Evolutionary conservation across 495 filamentous ascomycete species (phyloP).

Genomic region (Lasiosphaeriaceae sp.): DNA sequence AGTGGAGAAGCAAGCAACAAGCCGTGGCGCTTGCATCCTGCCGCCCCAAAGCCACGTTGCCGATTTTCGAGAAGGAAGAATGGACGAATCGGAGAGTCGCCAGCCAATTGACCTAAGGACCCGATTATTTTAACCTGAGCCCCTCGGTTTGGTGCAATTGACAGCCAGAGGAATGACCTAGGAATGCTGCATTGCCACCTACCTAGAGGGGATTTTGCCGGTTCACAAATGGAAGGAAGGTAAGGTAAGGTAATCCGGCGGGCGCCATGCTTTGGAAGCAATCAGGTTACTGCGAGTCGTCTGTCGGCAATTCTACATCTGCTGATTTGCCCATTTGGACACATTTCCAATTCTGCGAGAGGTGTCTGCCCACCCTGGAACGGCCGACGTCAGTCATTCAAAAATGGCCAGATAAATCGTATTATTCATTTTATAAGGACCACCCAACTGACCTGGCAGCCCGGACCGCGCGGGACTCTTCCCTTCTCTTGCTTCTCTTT

Average conservation of each 20-base stretch:
- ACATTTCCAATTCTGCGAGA: conserved; percentile 18
- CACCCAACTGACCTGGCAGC: too few relatives aligned
- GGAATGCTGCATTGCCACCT: neutral
- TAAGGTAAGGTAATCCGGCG: neutral
- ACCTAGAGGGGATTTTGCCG: neutral
- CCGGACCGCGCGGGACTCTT: neutral
- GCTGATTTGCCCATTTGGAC: conserved; percentile 27
- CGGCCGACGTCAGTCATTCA: neutral
- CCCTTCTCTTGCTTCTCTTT: neutral
- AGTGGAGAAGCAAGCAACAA: too few relatives aligned
- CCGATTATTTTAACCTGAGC: neutral
- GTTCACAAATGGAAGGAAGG: neutral
- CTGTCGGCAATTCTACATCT: conserved; percentile 26
- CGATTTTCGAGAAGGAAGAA: neutral
- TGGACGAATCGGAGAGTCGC: neutral
- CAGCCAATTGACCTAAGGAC: neutral
- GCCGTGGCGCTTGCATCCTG: neutral
- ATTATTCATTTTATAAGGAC: too few relatives aligned
- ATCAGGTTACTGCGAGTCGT: conserved; percentile 17
- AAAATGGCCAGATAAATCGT: neutral
- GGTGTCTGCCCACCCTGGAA: neutral
- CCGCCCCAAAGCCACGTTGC: neutral
- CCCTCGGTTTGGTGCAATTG: too few relatives aligned
- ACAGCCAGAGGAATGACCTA: neutral
- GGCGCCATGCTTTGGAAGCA: conserved; percentile 7